Conservation (phyloP, 2,329 filamentous ascomycete genomes). For the Cryphonectria radicalis region DNA sequence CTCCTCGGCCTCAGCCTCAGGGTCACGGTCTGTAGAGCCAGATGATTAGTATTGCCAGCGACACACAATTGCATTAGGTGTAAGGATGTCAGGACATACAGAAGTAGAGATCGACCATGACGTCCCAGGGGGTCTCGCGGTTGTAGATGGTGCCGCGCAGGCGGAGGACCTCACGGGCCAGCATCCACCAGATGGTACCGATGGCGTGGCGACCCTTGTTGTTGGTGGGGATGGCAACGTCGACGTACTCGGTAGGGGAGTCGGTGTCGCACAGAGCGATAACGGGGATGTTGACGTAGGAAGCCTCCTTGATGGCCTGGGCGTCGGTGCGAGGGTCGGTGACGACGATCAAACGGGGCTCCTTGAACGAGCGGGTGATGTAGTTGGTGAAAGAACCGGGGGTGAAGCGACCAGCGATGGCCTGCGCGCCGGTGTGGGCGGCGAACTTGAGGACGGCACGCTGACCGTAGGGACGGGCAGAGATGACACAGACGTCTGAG, state of each 20-base stretch:
- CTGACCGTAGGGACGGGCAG: constrained; percentile 98
- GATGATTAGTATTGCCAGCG: constrained; percentile 31
- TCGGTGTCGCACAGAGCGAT: constrained; percentile 99
- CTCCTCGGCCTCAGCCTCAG: constrained; percentile 99
- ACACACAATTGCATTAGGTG: neutral
- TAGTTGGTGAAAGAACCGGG: constrained; percentile 99
- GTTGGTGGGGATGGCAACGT: constrained; percentile 99
- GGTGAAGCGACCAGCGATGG: constrained; percentile 99
- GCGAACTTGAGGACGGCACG: constrained; percentile 99
- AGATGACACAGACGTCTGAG: constrained; percentile 98
- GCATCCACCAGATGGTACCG: constrained; percentile 98
- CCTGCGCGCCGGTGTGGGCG: constrained; percentile 93
- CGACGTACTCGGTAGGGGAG: constrained; percentile 99
- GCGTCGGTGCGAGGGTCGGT: constrained; percentile 99
- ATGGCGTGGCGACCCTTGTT: constrained; percentile 99
- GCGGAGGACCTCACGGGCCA: constrained; percentile 98
- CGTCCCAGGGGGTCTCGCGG: constrained; percentile 97
- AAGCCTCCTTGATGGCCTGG: constrained; percentile 99
- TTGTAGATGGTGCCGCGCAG: constrained; percentile 95
- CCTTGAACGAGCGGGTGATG: constrained; percentile 99
- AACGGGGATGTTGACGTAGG: constrained; percentile 99
- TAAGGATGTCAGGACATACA: constrained; percentile 55
- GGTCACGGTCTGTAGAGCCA: constrained; percentile 76
- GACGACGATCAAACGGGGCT: constrained; percentile 98
- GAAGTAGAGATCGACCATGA: constrained; percentile 99